phyloP scores from a whole-genome alignment of 768 basidiomycete genomes.

The Rhodocollybia butyracea region DNA sequence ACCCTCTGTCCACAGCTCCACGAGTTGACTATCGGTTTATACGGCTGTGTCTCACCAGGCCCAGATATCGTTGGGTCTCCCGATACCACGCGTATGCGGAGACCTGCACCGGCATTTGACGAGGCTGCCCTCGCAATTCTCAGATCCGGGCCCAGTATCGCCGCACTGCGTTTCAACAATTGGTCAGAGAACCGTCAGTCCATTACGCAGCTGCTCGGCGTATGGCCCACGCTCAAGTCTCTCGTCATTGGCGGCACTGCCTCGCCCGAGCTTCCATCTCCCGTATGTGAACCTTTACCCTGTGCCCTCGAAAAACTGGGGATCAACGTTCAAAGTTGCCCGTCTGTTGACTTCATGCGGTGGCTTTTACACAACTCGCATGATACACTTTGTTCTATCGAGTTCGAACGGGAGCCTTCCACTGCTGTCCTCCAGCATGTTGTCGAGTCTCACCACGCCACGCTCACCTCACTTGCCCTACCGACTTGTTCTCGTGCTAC shows the following conservation, averaged over 20 bases:
- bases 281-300: constrained; percentile 40
- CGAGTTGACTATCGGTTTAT: constrained; percentile 54
- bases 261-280: constrained; percentile 43
- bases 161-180: constrained; percentile 60
- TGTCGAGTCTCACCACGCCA: constrained; percentile 50
- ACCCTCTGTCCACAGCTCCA: constrained; percentile 56
- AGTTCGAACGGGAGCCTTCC: constrained; percentile 60
- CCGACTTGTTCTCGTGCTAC: constrained; percentile 51
- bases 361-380: constrained; percentile 67
- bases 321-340: constrained; percentile 64
- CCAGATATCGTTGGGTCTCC: constrained; percentile 47
- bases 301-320: constrained; percentile 49
- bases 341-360: constrained; percentile 58
- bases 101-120: constrained; percentile 53
- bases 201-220: constrained; percentile 57
- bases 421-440: constrained; percentile 50
- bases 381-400: constrained; percentile 46
- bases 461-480: constrained; percentile 53
- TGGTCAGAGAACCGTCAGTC: constrained; percentile 63
- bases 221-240: constrained; percentile 56
- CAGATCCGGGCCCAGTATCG: constrained; percentile 49
- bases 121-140: constrained; percentile 48
- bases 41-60: constrained; percentile 52
- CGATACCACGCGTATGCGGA: constrained; percentile 43
- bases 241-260: constrained; percentile 59